phyloP scores from a whole-genome alignment of 805 yeast genomes.

The Candida jianshihensis region DNA sequence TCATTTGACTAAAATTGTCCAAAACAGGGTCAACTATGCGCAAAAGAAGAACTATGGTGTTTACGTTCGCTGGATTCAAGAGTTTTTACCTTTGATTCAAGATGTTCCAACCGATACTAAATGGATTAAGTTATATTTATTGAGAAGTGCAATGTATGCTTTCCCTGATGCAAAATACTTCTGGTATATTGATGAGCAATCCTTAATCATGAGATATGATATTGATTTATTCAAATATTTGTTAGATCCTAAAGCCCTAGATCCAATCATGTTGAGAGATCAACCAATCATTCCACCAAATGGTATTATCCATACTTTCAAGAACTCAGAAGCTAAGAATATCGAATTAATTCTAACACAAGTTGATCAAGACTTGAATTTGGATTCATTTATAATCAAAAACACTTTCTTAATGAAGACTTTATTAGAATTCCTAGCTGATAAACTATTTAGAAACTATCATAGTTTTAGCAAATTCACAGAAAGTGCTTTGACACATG shows the following conservation, averaged over 20 bases:
- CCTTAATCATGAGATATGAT: conserved; percentile 66
- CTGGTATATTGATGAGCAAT: conserved; percentile 79
- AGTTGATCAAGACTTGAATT: conserved; percentile 52
- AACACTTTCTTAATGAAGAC: conserved; percentile 61
- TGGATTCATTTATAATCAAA: conserved; percentile 64
- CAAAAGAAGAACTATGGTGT: conserved; percentile 74
- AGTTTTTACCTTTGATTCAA: conserved; percentile 59
- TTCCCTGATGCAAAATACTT: conserved; percentile 88
- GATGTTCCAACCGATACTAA: conserved; percentile 37
- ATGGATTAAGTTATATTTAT: conserved; percentile 58
- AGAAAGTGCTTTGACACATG: conserved; percentile 72
- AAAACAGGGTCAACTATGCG: conserved; percentile 86
- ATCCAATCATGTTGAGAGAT: conserved; percentile 57
- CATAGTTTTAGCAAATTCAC: conserved; percentile 49
- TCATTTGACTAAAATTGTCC: conserved; percentile 62
- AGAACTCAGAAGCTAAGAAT: conserved; percentile 45
- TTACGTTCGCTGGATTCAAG: conserved; percentile 80
- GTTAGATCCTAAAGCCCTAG: conserved; percentile 52
- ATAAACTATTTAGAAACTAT: conserved; percentile 63
- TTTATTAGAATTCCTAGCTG: conserved; percentile 74
- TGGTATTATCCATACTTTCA: conserved; percentile 64
- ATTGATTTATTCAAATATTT: conserved; percentile 55
- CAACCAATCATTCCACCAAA: conserved; percentile 67
- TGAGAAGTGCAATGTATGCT: conserved; percentile 88
- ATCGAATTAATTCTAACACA: conserved; percentile 65